Base-by-base conservation (phyloP, 202 grass and related monocot species). In the Eragrostis tef region DNA sequence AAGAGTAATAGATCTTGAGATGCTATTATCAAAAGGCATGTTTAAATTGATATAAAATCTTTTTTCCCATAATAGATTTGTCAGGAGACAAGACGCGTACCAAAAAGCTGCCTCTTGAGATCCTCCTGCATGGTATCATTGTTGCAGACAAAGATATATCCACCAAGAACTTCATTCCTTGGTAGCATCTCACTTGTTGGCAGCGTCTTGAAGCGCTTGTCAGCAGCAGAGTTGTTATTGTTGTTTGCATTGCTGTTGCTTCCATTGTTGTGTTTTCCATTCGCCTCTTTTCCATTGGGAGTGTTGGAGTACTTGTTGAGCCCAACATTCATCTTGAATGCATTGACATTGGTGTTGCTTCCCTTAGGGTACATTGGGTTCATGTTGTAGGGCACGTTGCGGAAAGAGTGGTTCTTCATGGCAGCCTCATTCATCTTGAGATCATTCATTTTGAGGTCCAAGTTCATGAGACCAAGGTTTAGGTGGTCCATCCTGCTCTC, bases 41-140 rank as follows among this genome's bases (percentile, higher is more conserved):
- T 53, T 36, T 39, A 17, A 20, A 41, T n/a, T n/a, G n/a, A 70
- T 10, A 29, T 41, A 24, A 13, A 44, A 46, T 49, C 24, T 59
- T 13, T 53, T 52, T 60, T 11, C 53, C 15, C 1, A 15, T 36
- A 67, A 75, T 13, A 53, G 3, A 82, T 81, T 25, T 63, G 24
- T 29, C 9, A 83, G 73, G 56, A 74, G 51, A 72, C 58, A 36
- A 60, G 24, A 62, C 48, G 75, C 81, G 51, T 88, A 97, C 94
- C 94, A 87, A 97, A 97, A 74, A 97, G 91, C 79, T 97, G 94
- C 78, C 94, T 89, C 79, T 94, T 97, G 60, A 97, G 91, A 92
- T 97, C 94, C 82, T 97, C 94, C 75, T 94, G 94, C 94, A 97
- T 97, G 39, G 94, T 97, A 68, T 97, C 94, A 60, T 97, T 97